Percentiles rank a stretch among this genome's conserved stretches.
phyloP scores from a whole-genome alignment of 208 protist species.

The Trypanosoma cruzi region DNA sequence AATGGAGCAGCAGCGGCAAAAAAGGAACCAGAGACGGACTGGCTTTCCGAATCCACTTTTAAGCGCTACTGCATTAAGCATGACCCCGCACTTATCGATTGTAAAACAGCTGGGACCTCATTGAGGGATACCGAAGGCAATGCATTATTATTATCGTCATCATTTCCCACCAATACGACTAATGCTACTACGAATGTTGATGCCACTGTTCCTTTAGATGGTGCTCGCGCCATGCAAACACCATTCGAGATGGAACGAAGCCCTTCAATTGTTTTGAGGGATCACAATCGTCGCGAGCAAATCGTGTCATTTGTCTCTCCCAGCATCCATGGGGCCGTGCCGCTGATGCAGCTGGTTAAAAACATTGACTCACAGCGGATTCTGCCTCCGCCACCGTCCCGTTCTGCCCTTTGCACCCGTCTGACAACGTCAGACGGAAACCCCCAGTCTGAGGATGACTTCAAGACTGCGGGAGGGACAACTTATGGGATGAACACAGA shows the following conservation, averaged over 20 bases:
- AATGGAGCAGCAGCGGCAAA: background rate
- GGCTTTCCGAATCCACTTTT: slow-evolving; percentile 13
- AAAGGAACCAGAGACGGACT: background rate
- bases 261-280: background rate
- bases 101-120: background rate
- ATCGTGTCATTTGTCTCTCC: slow-evolving; percentile 25
- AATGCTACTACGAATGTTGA: background rate
- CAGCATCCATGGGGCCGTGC: slow-evolving; percentile 24
- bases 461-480: background rate
- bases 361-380: background rate
- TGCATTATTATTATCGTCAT: background rate
- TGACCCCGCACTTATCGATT: background rate
- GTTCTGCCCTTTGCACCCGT: slow-evolving; percentile 1
- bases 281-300: background rate
- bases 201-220: background rate
- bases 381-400: slow-evolving; percentile 7
- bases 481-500: background rate
- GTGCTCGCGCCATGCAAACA: background rate
- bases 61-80: slow-evolving; percentile 11
- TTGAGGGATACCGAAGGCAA: background rate
- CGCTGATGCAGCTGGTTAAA: slow-evolving; percentile 6
- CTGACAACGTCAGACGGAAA: background rate
- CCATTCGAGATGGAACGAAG: background rate
- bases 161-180: background rate
- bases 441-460: background rate